Percentiles rank a stretch among this genome's conserved stretches.
Evolutionary conservation across 495 filamentous ascomycete species (phyloP).

Genomic region (Schizothecium vesticola): DNA sequence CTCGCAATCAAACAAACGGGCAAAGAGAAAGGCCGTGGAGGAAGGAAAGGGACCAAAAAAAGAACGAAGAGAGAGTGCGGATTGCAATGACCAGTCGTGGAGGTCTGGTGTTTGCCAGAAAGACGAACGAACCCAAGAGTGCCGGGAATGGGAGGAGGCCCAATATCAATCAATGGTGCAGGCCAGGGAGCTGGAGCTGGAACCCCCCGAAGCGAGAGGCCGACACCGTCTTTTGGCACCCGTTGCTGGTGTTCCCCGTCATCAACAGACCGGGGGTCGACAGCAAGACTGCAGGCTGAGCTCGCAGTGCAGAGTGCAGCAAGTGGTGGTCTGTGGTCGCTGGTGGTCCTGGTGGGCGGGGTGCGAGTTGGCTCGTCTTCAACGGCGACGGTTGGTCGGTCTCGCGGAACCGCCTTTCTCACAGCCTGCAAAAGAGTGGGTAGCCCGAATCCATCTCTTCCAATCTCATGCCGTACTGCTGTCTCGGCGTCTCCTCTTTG

Average conservation of each 20-base stretch:
- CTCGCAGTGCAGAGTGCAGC: neutral
- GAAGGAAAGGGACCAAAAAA: neutral
- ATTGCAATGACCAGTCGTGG: neutral
- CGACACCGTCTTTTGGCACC: slow-evolving; percentile 8
- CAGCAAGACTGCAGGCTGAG: neutral
- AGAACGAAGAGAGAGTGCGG: neutral
- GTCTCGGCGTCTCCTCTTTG: slow-evolving; percentile 2
- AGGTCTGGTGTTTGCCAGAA: neutral
- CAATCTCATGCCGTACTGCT: slow-evolving; percentile 8
- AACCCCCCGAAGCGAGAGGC: slow-evolving; percentile 3
- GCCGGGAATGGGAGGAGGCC: neutral
- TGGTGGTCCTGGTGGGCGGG: neutral
- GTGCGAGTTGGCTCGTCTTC: slow-evolving; percentile 1
- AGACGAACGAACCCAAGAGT: neutral
- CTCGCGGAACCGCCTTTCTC: neutral
- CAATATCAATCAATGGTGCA: slow-evolving; percentile 11
- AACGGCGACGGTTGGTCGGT: slow-evolving; percentile 10
- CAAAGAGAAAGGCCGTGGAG: neutral
- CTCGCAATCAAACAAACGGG: neutral
- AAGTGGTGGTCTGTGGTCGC: neutral
- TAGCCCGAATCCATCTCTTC: slow-evolving; percentile 6
- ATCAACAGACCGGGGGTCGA: neutral
- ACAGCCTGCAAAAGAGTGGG: slow-evolving; percentile 5
- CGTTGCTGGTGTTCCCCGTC: neutral
- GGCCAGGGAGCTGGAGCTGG: slow-evolving; percentile 4